Base-by-base conservation (phyloP, 2,329 filamentous ascomycete species). In the Talaromyces sp. region DNA sequence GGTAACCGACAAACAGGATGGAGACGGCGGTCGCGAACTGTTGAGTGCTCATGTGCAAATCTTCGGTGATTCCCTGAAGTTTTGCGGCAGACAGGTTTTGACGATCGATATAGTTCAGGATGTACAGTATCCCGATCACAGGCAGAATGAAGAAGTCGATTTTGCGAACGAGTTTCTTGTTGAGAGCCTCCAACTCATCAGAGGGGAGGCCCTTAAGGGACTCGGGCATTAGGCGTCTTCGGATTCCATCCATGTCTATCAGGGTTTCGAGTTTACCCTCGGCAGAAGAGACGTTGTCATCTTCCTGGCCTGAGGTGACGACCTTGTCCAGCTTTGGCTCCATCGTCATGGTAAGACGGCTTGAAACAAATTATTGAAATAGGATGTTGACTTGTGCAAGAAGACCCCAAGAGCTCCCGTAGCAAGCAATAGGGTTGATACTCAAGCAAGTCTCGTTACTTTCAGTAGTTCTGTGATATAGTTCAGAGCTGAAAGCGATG, bases 111-210 rank as follows among this genome's bases (percentile, higher is more conserved):
- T 64, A 62, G 43, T 62, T 62, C 60, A 62, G 33, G 43, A 62
- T 62, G 11, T 50, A 62, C 7, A 62, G 17, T 3, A 62, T 31
- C 13, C 39, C 19, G 7, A 62, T 52, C 22, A 35, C 31, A 15
- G 60, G 41, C 6, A 62, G 13, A 25, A 62, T 31, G 33, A 41
- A 45, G 7, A 62, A 35, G 60, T 62, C 60, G 27, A 62, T 6
- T 19, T 62, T 62, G 6, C 60, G 57, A n/a, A 60, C 57, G 27
- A 60, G 33, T 33, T 39, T 57, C 27, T 39, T 57, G 66, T 71
- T 73, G 59, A 75, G 69, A 3, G 25, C 7, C 3, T 63, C 49
- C 7, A 72, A 52, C 22, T 75, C 73, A 22, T 70, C 67, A 1
- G 69, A 62, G 31, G 64, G 65, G 11, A 75, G 68, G 13, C 60